Evolutionary conservation across 23 red algal species (phyloP), one percentile per base, ranked within the genome.

Genomic region (Gracilariopsis chorda): DNA sequence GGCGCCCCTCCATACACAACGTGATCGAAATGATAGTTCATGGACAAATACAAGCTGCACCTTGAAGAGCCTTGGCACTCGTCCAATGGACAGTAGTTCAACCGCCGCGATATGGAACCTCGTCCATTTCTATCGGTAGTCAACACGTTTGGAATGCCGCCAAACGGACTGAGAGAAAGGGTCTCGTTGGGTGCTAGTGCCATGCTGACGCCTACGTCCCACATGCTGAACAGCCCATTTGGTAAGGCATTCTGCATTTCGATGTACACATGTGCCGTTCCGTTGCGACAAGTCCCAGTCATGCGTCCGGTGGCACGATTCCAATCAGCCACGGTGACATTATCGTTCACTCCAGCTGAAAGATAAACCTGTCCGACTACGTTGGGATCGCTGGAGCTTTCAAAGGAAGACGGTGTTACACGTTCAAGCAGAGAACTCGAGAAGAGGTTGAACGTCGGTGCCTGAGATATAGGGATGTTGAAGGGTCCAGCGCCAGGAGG

Each of bases 21-120:
- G 24, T 80, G 77, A 17, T 80, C 77, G 40, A 80, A 80, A 51
- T 80, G 77, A 55, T 80, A 80, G 58, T 59, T 80, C 7, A 80
- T 2, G 7, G 77, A 40, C 23, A 80, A 13, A 11, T 29, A 60
- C 4, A 80, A 30, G 14, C 48, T 59, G 43, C 77, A 80, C 13
- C 77, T 44, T 16, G 13, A 9, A 16, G 48, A 24, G 2, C 77
- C 77, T 12, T 60, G 3, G 40, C 77, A 80, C 19, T 42, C 21
- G 28, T 80, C 77, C 16, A 59, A 80, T 19, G 77, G 77, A 23
- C 77, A 80, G 49, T 59, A 80, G 30, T 59, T 29, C 49, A 80
- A 59, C 44, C 49, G n/a, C 19, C 77, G 19, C 2, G 39, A 20
- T 33, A 80, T 20, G 11, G 77, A 56, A 52, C 8, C 77, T 5